Base-by-base conservation (phyloP, 2,329 filamentous ascomycete genomes). In the Colletotrichum viniferum region DNA sequence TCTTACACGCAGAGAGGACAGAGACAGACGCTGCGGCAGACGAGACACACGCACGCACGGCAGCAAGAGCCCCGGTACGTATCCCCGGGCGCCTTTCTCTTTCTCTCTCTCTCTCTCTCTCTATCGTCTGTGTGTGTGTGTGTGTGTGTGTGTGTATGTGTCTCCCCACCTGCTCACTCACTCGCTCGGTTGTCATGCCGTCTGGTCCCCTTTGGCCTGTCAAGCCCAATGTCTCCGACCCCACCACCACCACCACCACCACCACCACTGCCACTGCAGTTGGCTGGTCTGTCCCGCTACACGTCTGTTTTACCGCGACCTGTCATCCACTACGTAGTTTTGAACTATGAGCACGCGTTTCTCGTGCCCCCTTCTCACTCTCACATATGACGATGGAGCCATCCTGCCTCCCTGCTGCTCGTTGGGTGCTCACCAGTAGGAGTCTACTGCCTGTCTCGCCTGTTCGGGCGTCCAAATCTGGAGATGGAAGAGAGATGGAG, bases 371-470 rank as follows among this genome's bases (percentile, higher is more conserved):
- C 43, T 52, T 52, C 43, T 52, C 43, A 52, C 43, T 75, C 63
- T 43, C 30, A 68, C 62, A 55, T 73, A 34, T 58, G 56, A 68
- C 34, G 58, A 75, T 64, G 69, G 69, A 26, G 32, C 56, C 55
- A 55, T 32, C 73, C 69, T 63, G 63, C 73, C 73, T 73, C 73
- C 73, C 73, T 75, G 62, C 73, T 73, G 71, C 73, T 68, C 24
- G 66, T 61, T 38, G 36, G 61, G 69, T 61, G 62, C 58, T 62
- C 69, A 72, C 73, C 63, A 73, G 69, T 28, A 58, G 18, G 24
- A 73, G 63, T 68, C 69, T 73, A 64, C 73, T 67, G 63, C 28
- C 10, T 73, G 73, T 75, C 56, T 75, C 32, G 63, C 62, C 32
- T 66, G 36, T 70, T 74, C n/a, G 61, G 69, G 58, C 72, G 38